Base-by-base conservation (phyloP, 352 stramenopile species). In the Peronosclerospora sorghi region DNA sequence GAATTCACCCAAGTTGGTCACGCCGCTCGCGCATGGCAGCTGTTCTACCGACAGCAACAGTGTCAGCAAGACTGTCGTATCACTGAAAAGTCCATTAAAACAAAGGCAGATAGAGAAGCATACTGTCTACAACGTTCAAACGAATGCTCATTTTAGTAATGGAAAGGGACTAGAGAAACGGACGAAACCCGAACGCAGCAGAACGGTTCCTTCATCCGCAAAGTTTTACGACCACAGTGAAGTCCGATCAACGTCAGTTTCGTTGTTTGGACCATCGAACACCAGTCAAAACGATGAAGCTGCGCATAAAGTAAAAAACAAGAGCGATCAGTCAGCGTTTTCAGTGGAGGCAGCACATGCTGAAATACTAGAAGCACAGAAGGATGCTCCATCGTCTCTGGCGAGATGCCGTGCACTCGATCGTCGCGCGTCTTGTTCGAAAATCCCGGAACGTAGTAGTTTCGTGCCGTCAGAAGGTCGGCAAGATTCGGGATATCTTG, bases 381-480 rank as follows among this genome's bases (percentile, higher is more conserved):
- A 41, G 32, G 26, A 8, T 13, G 19, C 41, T n/a, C 17, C 38
- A 1, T 44, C 48, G 14, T 19, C 48, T 40, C 32, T 41, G 47
- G 45, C 23, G 5, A 51, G 19, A 27, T 53, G 66, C 1, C 62
- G 51, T 18, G 44, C 23, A 7, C 60, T 83, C 10, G 68, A 83
- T 48, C 68, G 70, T 17, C 68, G 71, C 28, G 51, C 56, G 4
- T 83, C 73, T 1, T 77, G 77, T 37, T 61, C 49, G 26, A 56
- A 36, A 12, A 27, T 54, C 13, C 20, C 38, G 35, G 54, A 55
- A 29, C 40, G 43, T n/a, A 35, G 28, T 53, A 38, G 37, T 30
- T 24, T 43, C n/a, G 36, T 20, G 4, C 49, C 47, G 18, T 51
- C 35, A 29, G 36, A 54, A 17, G 15, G 26, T 34, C 17, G 30